Evolutionary conservation across 208 protist species (phyloP), one percentile per base, ranked within the genome.

Genomic region (Leishmania lainsoni): DNA sequence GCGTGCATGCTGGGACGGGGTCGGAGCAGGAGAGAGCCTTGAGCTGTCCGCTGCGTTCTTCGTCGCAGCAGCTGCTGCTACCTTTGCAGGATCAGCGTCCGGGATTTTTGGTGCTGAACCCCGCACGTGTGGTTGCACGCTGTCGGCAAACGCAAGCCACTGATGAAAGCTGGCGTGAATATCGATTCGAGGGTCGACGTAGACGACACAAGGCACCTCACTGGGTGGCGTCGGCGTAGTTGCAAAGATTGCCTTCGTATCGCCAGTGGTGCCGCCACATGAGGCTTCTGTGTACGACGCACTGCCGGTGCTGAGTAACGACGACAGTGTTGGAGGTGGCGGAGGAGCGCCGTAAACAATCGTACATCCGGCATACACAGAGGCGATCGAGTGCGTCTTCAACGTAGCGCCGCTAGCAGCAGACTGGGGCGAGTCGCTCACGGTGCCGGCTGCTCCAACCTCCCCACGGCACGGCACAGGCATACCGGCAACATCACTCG

Each of bases 101-200:
- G 79, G 76, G 9, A 79, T 75, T 1, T n/a, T 79, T 8, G 81
- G 79, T 26, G 72, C 42, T 22, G 54, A 35, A 12, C 66, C 78
- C 8, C 82, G 84, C 49, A 89, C 80, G 66, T 91, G 85, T 3
- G 87, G 87, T 61, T 88, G 83, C 71, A 92, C 83, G 78, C 86
- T 90, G 75, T 92, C 89, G 10, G 89, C 89, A 54, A 92, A 92
- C n/a, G 68, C 83, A 4, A 92, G 79, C 89, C 89, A 92, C 49
- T 86, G 81, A 61, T 76, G 66, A 10, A 89, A 80, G 74, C 85
- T 83, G 9, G 85, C 89, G 54, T 88, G 66, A 6, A 85, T 75
- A 79, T 92, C 85, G 39, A 92, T 88, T 70, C 85, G 86, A 3
- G 89, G 89, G 58, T 92, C 89, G 0, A 92, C 85, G 65, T 85